Base-by-base conservation (phyloP, 2,329 filamentous ascomycete genomes). In the Clathrospora elynae region DNA sequence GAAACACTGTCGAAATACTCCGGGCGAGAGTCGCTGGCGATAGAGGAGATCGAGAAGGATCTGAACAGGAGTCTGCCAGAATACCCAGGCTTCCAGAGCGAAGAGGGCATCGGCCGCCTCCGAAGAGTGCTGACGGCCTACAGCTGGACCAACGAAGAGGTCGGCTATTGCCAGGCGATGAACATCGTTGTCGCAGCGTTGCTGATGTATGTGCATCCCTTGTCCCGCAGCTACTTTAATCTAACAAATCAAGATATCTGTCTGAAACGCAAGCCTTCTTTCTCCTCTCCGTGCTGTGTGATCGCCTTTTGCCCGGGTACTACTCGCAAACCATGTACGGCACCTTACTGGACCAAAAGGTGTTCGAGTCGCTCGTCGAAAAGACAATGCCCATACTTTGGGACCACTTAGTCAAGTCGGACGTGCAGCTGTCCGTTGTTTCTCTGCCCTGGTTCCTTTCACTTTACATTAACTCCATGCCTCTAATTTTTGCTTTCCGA, bases 241-340 rank as follows among this genome's bases (percentile, higher is more conserved):
- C 64, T 71, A 55, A 72, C 56, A 26, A 30, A 17, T 23, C 14
- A 61, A 85, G 82, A 61, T 97, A 97, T 76, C 95, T 95, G 84
- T 97, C 91, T 6, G 93, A 99, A 72, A 73, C 87, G 0, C 93
- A 99, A 72, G 93, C 93, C 1, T 99, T 97, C 73, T 99, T 93
- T 70, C 78, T 96, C 6, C 81, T 99, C 29, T 95, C 90, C 1
- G 81, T 92, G 1, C 78, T 99, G 11, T 99, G 93, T 74, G 92
- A 97, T 68, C 86, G 92, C 32, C 78, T 99, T 2, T 82, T 97
- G 3, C 93, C 93, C 0, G 93, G 93, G 4, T 99, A 99, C 75
- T 99, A 99, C 71, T 97, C 92, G 4, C 95, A 88, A 12, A 99
- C 95, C 54, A 99, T 99, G 93, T 99, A 99, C 71, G 93, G 93